Base-by-base conservation (phyloP, 129 eudicot genomes). In the Pulicaria dysenterica region DNA sequence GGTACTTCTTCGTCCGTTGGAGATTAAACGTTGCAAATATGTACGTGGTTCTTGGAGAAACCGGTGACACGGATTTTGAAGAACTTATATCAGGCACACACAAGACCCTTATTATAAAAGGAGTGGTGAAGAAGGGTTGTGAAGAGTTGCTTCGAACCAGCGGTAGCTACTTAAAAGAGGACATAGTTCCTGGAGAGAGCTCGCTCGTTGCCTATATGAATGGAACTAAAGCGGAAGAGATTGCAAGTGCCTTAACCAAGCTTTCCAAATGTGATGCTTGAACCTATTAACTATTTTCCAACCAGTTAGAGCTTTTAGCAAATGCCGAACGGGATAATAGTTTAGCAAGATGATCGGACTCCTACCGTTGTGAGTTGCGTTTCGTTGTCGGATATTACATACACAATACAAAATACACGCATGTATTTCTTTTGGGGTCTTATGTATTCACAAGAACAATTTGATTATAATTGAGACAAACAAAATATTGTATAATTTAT, bases 1-100 rank as follows among this genome's bases (percentile, higher is more conserved):
- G 98, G 87, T 92, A 87, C 63, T 86, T 92, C 41, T 92, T 92
- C 31, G 98, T 92, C 11, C 98, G 96, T 2, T 92, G 98, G 98
- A 80, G 95, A 70, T 47, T 92, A 72, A 92, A 92, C 37, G 98
- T 92, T 61, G 95, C 98, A 4, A 92, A 89, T 47, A 89, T 92
- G 96, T 89, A 76, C 9, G 86, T 92, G 37, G 81, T 92, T 54
- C 88, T 92, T 24, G 98, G 96, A 7, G 96, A 87, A 82, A 87
- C 96, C 0, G 96, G 98, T n/a, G 98, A 92, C 80, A 89, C 98
- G 0, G 98, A 92, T 81, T 83, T 87, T 37, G 98, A 92, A 68
- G 98, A 92, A 75, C 67, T 89, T 65, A 89, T 92, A 75, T 60
- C 96, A 2, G 98, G 96, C 40, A 81, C 98, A 4, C 98, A 92